Percentiles rank a stretch among this genome's conserved stretches.
Evolutionary conservation across 306 rosid species (phyloP).

Genomic region (Arachis stenosperma): DNA sequence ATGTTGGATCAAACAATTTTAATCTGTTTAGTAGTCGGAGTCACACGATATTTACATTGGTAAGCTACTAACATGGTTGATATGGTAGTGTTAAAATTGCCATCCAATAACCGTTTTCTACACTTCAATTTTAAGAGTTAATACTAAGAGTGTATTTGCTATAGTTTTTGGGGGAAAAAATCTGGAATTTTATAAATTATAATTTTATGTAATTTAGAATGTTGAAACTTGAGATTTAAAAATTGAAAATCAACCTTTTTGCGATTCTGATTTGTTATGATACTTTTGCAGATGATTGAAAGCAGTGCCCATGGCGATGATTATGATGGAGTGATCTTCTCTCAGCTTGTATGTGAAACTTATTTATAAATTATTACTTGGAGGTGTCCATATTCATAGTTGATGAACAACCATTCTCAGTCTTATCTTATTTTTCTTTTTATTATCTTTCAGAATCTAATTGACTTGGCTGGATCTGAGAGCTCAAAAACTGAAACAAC

Average conservation of each 20-base stretch:
- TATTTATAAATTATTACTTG: slow-evolving; percentile 14
- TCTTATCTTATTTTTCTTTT: slow-evolving; percentile 8
- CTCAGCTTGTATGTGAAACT: slow-evolving; percentile 81
- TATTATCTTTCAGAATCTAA: slow-evolving; percentile 69
- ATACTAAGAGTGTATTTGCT: too few relatives aligned
- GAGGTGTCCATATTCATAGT: slow-evolving; percentile 10
- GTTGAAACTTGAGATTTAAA: too few relatives aligned
- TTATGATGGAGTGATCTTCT: slow-evolving; percentile 96
- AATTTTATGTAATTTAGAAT: too few relatives aligned
- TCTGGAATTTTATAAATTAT: too few relatives aligned
- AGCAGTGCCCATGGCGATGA: slow-evolving; percentile 98
- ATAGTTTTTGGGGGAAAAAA: too few relatives aligned
- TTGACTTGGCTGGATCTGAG: slow-evolving; percentile 99
- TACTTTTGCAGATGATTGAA: slow-evolving; percentile 91
- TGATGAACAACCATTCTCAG: background rate
- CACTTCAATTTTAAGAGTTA: background rate
- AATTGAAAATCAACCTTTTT: too few relatives aligned
- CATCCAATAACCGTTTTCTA: slow-evolving; percentile 20
- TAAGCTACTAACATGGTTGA: slow-evolving; percentile 43
- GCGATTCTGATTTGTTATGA: background rate
- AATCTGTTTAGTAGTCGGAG: slow-evolving; percentile 99
- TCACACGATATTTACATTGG: slow-evolving; percentile 98
- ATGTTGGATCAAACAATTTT: slow-evolving; percentile 98
- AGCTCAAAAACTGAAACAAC: slow-evolving; percentile 99
- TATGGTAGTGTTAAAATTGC: slow-evolving; percentile 21